Percentiles rank a stretch among this genome's conserved stretches.
Conservation (phyloP, 2,329 filamentous ascomycete species). For the Exophiala xenobiotica region DNA sequence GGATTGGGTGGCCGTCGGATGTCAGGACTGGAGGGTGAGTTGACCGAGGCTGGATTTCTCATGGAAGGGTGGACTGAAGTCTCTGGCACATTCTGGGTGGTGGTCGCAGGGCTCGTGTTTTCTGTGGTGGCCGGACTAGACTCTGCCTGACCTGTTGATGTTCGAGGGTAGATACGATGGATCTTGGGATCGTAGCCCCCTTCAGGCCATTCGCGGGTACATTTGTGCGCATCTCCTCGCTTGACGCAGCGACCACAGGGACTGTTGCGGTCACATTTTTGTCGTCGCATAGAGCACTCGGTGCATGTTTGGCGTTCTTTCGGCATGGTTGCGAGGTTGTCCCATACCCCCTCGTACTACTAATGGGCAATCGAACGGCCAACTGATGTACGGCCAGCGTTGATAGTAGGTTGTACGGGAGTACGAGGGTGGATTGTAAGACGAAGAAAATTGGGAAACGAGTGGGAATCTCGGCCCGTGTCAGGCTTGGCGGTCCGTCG, state of each 20-base stretch:
- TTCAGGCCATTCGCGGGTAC: conserved; percentile 33
- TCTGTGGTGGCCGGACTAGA: conserved; percentile 9
- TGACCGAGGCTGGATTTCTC: conserved; percentile 16
- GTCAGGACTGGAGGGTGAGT: conserved; percentile 13
- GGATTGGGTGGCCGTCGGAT: conserved; percentile 1
- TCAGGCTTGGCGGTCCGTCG: not conserved
- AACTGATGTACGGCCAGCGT: conserved; percentile 3
- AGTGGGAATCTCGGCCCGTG: not conserved
- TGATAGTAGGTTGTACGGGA: conserved; percentile 13
- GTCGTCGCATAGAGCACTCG: conserved; percentile 31
- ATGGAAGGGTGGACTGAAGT: conserved; percentile 14
- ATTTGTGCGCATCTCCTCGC: conserved; percentile 38
- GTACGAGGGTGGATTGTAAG: not conserved
- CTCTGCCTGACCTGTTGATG: conserved; percentile 5
- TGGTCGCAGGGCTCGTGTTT: conserved; percentile 5
- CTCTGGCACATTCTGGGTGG: conserved; percentile 3
- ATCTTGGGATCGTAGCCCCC: conserved; percentile 29
- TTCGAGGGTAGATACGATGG: conserved; percentile 30
- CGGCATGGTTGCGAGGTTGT: conserved; percentile 15
- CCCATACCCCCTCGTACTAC: conserved; percentile 16
- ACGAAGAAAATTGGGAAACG: not conserved
- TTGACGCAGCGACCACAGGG: conserved; percentile 44
- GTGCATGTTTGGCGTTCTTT: conserved; percentile 31
- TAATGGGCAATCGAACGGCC: not conserved
- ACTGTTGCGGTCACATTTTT: conserved; percentile 41